Base-by-base conservation (phyloP, 768 basidiomycete genomes). In the Pisolithus tinctorius region DNA sequence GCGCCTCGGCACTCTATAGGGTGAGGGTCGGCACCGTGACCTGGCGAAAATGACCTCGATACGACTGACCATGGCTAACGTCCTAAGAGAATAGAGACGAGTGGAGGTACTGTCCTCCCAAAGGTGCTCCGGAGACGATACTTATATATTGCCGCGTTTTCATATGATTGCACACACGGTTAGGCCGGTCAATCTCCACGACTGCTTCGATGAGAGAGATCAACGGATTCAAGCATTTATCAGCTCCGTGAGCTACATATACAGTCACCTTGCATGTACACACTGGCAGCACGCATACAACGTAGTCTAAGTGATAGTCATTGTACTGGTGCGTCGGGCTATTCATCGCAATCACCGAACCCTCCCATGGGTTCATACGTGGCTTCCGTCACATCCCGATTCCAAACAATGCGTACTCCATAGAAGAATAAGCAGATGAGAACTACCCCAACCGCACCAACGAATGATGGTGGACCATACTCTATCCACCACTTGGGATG, bases 281-380 rank as follows among this genome's bases (percentile, higher is more conserved):
- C 41, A 45, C 51, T 46, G 17, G 39, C 51, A 58, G 48, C 25
- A 25, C 5, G 29, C 14, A 34, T 50, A 60, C 52, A 62, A 45
- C 50, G 48, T 20, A 55, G 41, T 56, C 49, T 61, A 59, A 55
- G 63, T 46, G 57, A 52, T 36, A 57, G 34, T 45, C 36, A 14
- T 27, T 17, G 45, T n/a, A 1, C 30, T 29, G 26, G 9, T 20
- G 20, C 20, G 27, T 54, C 45, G 46, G 10, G 47, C 50, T 61
- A 66, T 1, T 71, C 66, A 51, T 79, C 81, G 40, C 81, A 79
- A 45, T 71, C 71, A 34, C 75, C 78, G 65, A 88, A 90, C 34
- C 92, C 90, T 43, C 92, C 93, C 36, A 87, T 69, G 23, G 93
- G 92, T 64, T 95, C 93, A 66, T 91, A 96, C 36, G 89, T 93